phyloP scores from a whole-genome alignment of 2,329 filamentous ascomycete species.

The Claviceps sp. region DNA sequence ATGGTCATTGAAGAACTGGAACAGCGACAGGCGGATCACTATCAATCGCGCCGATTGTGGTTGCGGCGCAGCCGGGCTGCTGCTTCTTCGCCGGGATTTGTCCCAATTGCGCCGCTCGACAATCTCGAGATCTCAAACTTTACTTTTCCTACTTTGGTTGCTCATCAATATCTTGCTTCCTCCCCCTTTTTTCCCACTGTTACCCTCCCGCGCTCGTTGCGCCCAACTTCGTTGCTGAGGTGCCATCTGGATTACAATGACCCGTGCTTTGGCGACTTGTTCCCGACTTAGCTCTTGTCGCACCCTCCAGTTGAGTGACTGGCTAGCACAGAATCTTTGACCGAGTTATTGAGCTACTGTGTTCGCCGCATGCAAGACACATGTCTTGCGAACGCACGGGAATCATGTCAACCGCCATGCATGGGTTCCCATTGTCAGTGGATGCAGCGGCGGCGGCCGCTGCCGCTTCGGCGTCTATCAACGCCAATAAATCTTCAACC shows the following conservation, averaged over 20 bases:
- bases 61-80: neutral
- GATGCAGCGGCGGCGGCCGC: conserved; percentile 1
- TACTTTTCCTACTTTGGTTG: neutral
- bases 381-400: neutral
- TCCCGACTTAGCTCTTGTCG: neutral
- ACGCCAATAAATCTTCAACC: conserved; percentile 1
- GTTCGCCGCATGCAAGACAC: neutral
- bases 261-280: neutral
- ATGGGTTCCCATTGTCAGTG: conserved; percentile 5
- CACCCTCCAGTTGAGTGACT: neutral
- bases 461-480: neutral
- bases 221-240: neutral
- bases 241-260: conserved; percentile 5
- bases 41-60: neutral
- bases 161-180: neutral
- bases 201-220: neutral
- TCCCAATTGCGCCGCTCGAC: neutral
- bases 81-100: neutral
- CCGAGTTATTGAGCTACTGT: neutral
- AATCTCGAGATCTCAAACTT: neutral
- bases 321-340: neutral
- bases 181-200: neutral
- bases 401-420: conserved; percentile 6
- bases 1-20: neutral
- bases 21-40: neutral